Base-by-base conservation (phyloP, 2,329 filamentous ascomycete genomes). In the Colletotrichum zoysiae region DNA sequence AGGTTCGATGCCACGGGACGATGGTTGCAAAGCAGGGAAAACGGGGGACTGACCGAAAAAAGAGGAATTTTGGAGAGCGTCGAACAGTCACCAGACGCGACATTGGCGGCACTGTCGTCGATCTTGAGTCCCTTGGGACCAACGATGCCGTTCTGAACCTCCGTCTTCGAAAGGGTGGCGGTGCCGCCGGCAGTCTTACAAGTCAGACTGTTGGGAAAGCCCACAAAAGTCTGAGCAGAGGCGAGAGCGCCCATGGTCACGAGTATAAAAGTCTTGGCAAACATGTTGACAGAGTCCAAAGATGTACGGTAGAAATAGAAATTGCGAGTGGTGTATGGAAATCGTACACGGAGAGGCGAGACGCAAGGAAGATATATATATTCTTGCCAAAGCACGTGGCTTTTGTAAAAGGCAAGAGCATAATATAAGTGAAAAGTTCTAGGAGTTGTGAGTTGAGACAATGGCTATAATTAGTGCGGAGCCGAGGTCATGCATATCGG, bases 151-250 rank as follows among this genome's bases (percentile, higher is more conserved):
- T 51, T 20, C 35, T 64, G 61, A 20, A 7, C 12, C 33, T 64
- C 38, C 11, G 11, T n/a, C 38, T n/a, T 20, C 23, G 60, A 26
- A 9, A 64, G 23, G 9, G 12, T 51, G 33, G 46, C n/a, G 9
- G 12, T 8, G n/a, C 38, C 61, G 7, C 1, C n/a, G 48, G 9
- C 38, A 4, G 38, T 42, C 35, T 64, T 44, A 23, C 61, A 64
- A 5, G 48, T 55, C n/a, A 64, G 18, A 5, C 48, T 44, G 16
- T 20, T 55, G 48, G 61, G 61, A n/a, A 55, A 64, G 18, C 50
- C 61, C 18, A n/a, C 16, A 18, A 55, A 55, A 30, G 23, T 33
- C 26, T 64, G 48, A 20, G 61, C 61, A 14, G 61, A 64, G 61
- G 48, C 50, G 50, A 44, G 8, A 2, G 50, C 61, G 35, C 61